These are phyloP conservation scores for Cenchrus purpureus DNA, from an alignment of 176 grass and related monocot species.

Conservation along the genomic window DNA sequence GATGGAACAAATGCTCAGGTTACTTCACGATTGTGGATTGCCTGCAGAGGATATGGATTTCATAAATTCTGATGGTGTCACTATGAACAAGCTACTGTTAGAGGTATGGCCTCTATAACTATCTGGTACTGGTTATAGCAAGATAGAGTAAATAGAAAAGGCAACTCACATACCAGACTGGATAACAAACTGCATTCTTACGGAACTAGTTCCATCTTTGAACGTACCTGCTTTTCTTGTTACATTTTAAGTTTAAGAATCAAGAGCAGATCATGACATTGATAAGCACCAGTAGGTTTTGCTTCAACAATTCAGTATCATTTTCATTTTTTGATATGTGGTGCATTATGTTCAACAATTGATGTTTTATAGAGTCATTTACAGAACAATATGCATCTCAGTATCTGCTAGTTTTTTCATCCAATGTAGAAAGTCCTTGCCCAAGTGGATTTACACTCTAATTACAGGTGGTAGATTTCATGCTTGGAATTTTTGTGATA, in stretches of 20 bases:
- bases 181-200: background rate
- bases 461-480: background rate
- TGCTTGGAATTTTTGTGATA: constrained; percentile 30
- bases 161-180: background rate
- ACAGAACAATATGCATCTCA: background rate
- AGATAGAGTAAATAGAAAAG: constrained; percentile 35
- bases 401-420: background rate
- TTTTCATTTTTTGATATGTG: constrained; percentile 14
- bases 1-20: constrained; percentile 95
- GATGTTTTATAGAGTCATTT: background rate
- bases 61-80: constrained; percentile 93
- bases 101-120: constrained; percentile 54
- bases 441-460: background rate
- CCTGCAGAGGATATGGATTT: constrained; percentile 88
- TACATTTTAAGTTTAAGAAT: constrained; percentile 23
- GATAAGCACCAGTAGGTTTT: constrained; percentile 15
- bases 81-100: constrained; percentile 90
- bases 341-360: background rate
- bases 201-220: constrained; percentile 5
- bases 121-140: background rate
- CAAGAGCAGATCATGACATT: background rate
- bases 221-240: constrained; percentile 3
- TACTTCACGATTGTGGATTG: constrained; percentile 90
- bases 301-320: background rate
- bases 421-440: background rate